Percentiles rank a stretch among this genome's conserved stretches.
phyloP scores from a whole-genome alignment of 1,139 yeast genomes.

The Hansenula sp. region DNA sequence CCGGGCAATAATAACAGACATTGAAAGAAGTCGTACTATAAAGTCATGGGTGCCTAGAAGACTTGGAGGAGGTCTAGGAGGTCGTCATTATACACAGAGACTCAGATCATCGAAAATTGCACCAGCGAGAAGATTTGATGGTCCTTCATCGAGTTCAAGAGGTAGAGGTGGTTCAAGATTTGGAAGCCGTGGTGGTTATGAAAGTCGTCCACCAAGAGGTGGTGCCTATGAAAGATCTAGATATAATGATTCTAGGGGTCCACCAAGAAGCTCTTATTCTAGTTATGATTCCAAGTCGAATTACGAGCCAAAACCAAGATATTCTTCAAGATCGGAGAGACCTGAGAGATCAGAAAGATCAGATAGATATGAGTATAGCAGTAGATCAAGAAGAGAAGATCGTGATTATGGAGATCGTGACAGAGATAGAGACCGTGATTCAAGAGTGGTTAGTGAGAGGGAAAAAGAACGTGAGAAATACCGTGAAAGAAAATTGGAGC shows the following conservation, averaged over 20 bases:
- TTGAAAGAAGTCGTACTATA: slow-evolving; percentile 75
- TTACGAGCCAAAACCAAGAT: slow-evolving; percentile 1
- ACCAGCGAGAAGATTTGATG: slow-evolving; percentile 6
- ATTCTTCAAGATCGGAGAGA: slow-evolving; percentile 5
- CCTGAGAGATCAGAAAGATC: slow-evolving; percentile 3
- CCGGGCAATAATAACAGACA: slow-evolving; percentile 66
- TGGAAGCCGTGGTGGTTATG: slow-evolving; percentile 13
- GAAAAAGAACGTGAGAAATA: slow-evolving; percentile 12
- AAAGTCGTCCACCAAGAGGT: slow-evolving; percentile 9
- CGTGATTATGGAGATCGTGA: slow-evolving; percentile 15
- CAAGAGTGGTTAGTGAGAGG: slow-evolving; percentile 8
- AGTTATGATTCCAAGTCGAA: background rate
- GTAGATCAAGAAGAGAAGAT: slow-evolving; percentile 16
- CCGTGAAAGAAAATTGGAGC: slow-evolving; percentile 11
- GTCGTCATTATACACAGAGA: slow-evolving; percentile 42
- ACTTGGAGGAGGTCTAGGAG: slow-evolving; percentile 73
- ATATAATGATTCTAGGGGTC: background rate
- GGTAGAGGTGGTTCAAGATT: slow-evolving; percentile 10
- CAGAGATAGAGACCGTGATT: slow-evolving; percentile 11
- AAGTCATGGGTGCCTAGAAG: slow-evolving; percentile 79
- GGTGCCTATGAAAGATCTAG: slow-evolving; percentile 6
- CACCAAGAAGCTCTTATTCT: background rate
- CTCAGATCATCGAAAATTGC: slow-evolving; percentile 7
- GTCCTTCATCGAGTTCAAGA: slow-evolving; percentile 3
- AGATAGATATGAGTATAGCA: slow-evolving; percentile 12